Conservation (phyloP, 805 yeast species). For the Blastobotrys terrestris region DNA sequence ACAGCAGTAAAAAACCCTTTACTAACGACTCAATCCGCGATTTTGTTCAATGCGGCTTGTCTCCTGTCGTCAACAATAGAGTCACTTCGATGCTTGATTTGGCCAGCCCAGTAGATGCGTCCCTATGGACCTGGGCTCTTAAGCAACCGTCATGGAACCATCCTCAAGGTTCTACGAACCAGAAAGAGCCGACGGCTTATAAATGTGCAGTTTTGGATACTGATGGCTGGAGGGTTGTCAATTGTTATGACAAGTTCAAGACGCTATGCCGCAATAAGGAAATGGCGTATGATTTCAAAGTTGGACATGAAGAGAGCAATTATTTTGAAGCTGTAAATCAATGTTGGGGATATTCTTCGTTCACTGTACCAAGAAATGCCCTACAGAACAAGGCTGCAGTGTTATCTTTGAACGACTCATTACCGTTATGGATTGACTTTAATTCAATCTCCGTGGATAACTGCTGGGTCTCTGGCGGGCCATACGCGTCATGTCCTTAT, state of each 20-base stretch:
- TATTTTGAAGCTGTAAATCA: constrained; percentile 28
- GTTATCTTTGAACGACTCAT: constrained; percentile 11
- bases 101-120: constrained; percentile 17
- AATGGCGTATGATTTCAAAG: constrained; percentile 35
- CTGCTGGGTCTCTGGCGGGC: constrained; percentile 87
- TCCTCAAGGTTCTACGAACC: constrained; percentile 10
- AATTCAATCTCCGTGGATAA: constrained; percentile 66
- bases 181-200: constrained; percentile 29
- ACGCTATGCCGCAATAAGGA: constrained; percentile 50
- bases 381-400: constrained; percentile 36
- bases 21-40: constrained; percentile 33
- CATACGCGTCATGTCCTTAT: constrained; percentile 74
- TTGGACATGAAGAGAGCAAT: constrained; percentile 31
- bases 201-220: constrained; percentile 40
- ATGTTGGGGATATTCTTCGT: constrained; percentile 32
- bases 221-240: constrained; percentile 56
- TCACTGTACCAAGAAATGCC: constrained; percentile 48
- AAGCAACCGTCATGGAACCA: constrained; percentile 41
- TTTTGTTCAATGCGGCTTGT: constrained; percentile 51
- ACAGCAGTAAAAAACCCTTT: constrained; percentile 35
- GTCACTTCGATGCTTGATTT: constrained; percentile 11
- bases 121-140: constrained; percentile 70
- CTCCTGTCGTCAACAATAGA: constrained; percentile 53
- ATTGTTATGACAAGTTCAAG: constrained; percentile 52
- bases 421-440: constrained; percentile 69